phyloP scores from a whole-genome alignment of 371 early-diverging fungal genomes.

The Chytridiales sp. region DNA sequence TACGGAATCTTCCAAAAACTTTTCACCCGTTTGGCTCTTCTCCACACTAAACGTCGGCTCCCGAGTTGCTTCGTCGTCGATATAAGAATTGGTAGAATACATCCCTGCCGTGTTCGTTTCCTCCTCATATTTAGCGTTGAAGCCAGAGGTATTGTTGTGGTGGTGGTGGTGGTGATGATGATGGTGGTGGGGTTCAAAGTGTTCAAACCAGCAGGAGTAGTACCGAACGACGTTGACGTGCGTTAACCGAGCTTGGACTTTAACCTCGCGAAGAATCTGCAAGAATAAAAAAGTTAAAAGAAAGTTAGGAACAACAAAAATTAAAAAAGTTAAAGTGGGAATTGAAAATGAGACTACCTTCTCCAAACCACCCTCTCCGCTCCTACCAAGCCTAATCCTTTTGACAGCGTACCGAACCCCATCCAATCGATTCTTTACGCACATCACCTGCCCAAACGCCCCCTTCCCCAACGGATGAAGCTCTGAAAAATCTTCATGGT shows the following conservation, averaged over 20 bases:
- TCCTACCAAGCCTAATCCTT: conserved; percentile 51
- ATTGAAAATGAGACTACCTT: conserved; percentile 16
- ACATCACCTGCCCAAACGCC: conserved; percentile 91
- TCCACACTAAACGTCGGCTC: not conserved
- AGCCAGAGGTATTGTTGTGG: no score
- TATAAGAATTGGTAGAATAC: no score
- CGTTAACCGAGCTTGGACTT: conserved; percentile 79
- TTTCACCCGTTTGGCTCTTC: conserved; percentile 6
- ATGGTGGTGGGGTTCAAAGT: no score
- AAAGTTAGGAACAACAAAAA: not conserved
- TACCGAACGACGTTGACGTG: conserved; percentile 92
- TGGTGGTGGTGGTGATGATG: no score
- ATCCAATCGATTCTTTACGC: conserved; percentile 75
- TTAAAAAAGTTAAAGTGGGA: not conserved
- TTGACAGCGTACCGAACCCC: conserved; percentile 89
- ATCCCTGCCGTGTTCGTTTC: no score
- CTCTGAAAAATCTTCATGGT: conserved; percentile 82
- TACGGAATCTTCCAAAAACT: not conserved
- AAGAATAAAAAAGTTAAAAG: no score
- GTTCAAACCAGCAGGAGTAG: conserved; percentile 92
- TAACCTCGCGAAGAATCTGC: conserved; percentile 86
- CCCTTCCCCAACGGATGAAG: conserved; percentile 80
- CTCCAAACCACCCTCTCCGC: conserved; percentile 10
- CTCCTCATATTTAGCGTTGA: no score
- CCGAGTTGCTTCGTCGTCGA: conserved; percentile 6